These are phyloP conservation scores for Pueraria montana DNA, from an alignment of 306 rosid species.

Conservation along the genomic window DNA sequence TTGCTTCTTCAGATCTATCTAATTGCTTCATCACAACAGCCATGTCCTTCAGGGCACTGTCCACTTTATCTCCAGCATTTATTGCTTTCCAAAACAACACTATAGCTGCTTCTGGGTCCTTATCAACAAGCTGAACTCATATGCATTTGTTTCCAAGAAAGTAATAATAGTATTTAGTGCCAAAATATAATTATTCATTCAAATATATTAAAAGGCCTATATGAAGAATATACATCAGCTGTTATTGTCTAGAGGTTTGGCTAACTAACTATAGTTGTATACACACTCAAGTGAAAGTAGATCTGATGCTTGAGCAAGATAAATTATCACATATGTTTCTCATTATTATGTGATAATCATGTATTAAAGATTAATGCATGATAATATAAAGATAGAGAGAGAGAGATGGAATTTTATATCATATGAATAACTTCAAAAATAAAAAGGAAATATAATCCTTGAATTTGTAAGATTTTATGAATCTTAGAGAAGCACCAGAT, in stretches of 20 bases:
- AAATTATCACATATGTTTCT: not conserved
- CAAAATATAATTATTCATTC: not conserved
- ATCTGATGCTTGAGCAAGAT: not conserved
- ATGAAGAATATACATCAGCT: not conserved
- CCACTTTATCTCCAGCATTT: slow-evolving; percentile 86
- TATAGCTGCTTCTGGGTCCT: slow-evolving; percentile 87
- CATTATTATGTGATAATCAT: not conserved
- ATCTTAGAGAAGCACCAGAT: slow-evolving; percentile 24
- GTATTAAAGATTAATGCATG: slow-evolving; percentile 7
- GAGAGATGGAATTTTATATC: not conserved
- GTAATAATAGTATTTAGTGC: not conserved
- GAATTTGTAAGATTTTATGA: not conserved
- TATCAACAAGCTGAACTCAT: slow-evolving; percentile 69
- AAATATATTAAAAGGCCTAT: not conserved
- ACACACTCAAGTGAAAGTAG: not conserved
- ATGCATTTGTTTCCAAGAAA: slow-evolving; percentile 26
- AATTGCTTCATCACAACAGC: slow-evolving; percentile 94
- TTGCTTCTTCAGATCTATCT: slow-evolving; percentile 89
- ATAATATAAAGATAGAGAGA: not conserved
- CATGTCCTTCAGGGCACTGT: slow-evolving; percentile 94
- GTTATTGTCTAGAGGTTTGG: not conserved
- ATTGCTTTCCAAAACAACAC: slow-evolving; percentile 88
- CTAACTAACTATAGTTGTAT: not conserved
- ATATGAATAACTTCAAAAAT: not conserved
- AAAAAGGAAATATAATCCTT: not conserved